Conservation (phyloP, 2,329 filamentous ascomycete genomes). For the Verticillium longisporum region DNA sequence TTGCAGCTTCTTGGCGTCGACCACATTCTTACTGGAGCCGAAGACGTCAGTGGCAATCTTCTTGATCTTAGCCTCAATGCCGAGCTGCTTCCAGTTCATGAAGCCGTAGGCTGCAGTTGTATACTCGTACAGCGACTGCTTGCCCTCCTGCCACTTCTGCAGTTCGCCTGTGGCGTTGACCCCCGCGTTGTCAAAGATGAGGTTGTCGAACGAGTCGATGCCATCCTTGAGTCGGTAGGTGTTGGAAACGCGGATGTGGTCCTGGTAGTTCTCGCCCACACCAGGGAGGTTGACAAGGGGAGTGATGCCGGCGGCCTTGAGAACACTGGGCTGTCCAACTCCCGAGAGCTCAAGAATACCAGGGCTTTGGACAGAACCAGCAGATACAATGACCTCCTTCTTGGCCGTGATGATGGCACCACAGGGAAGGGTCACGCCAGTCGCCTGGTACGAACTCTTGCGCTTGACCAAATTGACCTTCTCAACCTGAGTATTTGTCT, state of each 20-base stretch:
- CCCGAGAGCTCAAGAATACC: constrained; percentile 25
- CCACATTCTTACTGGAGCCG: constrained; percentile 17
- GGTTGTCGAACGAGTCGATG: constrained; percentile 20
- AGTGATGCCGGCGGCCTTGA: constrained; percentile 28
- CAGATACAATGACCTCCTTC: constrained; percentile 8
- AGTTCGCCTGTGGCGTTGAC: constrained; percentile 28
- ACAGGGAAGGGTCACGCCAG: constrained; percentile 1
- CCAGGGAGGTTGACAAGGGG: constrained; percentile 31
- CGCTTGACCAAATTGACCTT: constrained; percentile 14
- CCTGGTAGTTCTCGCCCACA: constrained; percentile 42
- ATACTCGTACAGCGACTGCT: constrained; percentile 28
- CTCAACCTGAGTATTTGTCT: constrained; percentile 24
- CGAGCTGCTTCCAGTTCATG: constrained; percentile 30
- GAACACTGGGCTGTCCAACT: constrained; percentile 22
- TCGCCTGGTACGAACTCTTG: background rate
- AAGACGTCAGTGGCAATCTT: constrained; percentile 23
- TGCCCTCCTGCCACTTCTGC: constrained; percentile 22
- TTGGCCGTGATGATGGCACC: constrained; percentile 1
- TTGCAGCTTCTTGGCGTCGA: constrained; percentile 30
- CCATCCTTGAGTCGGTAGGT: constrained; percentile 16
- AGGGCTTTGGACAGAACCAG: constrained; percentile 9
- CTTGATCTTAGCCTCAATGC: constrained; percentile 14
- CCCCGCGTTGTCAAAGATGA: constrained; percentile 13
- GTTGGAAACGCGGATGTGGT: constrained; percentile 28
- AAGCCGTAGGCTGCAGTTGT: constrained; percentile 29